phyloP scores from a whole-genome alignment of 768 basidiomycete genomes.

The Dacryopinax spathularia region DNA sequence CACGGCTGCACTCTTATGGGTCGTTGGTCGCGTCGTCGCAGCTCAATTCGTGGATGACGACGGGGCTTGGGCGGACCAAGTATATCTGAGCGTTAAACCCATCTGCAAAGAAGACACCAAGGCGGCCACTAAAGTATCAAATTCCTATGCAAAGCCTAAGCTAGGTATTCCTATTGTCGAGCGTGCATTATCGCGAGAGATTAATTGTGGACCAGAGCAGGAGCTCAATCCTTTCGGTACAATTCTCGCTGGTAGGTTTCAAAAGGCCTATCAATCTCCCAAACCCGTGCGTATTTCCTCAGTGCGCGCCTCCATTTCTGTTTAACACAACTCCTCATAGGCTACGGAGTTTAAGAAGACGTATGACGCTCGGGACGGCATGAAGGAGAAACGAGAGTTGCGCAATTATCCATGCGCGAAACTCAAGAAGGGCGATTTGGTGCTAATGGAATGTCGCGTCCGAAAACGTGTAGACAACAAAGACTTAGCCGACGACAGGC shows the following conservation, averaged over 20 bases:
- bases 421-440: neutral
- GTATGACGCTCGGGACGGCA: neutral
- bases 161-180: neutral
- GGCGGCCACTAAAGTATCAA: neutral
- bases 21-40: neutral
- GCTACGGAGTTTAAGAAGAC: neutral
- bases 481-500: neutral
- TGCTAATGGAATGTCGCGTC: neutral
- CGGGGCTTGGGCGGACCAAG: neutral
- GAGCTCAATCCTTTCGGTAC: neutral
- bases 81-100: neutral
- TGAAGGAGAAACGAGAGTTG: neutral
- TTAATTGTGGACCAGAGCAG: no score
- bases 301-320: neutral
- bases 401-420: neutral
- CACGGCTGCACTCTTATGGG: neutral
- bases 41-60: neutral
- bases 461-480: neutral
- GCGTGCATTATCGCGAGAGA: neutral
- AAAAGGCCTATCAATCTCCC: neutral
- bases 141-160: neutral
- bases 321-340: neutral
- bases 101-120: neutral
- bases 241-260: neutral
- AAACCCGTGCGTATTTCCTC: neutral